phyloP scores from a whole-genome alignment of 1,284 basidiomycete species.

The Fistulinella cinereoalba region DNA sequence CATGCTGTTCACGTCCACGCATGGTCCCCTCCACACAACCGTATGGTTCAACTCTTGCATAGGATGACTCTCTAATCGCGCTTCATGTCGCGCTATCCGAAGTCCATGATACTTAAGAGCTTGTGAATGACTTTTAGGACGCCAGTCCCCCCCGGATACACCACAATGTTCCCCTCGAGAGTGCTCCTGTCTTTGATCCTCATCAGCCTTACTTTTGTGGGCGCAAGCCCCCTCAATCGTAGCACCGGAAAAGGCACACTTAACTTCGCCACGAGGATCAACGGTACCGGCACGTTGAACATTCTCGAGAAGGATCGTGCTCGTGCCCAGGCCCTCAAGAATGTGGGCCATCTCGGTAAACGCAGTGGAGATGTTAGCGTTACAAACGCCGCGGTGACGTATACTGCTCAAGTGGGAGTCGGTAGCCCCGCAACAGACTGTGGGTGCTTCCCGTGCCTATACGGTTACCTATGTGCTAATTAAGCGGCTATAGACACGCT shows the following conservation, averaged over 20 bases:
- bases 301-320: constrained; percentile 1
- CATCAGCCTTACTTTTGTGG: constrained; percentile 7
- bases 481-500: background rate
- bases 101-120: constrained; percentile 1
- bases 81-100: background rate
- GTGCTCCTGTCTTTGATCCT: constrained; percentile 13
- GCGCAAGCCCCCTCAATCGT: constrained; percentile 13
- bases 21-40: background rate
- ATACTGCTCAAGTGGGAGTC: constrained; percentile 40
- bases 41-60: background rate
- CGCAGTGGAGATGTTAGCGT: constrained; percentile 5
- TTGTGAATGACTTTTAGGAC: background rate
- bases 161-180: constrained; percentile 17
- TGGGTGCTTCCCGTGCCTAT: constrained; percentile 4
- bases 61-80: background rate
- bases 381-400: constrained; percentile 27
- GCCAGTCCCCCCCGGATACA: background rate
- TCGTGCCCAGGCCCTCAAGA: background rate
- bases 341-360: background rate
- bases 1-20: background rate
- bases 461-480: background rate
- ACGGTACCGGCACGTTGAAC: too few relatives aligned
- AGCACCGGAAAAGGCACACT: constrained; percentile 14
- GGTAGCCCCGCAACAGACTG: constrained; percentile 45
- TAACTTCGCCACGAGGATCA: constrained; percentile 16